A percentile compares a stretch with the other conserved stretches of the same genome.
phyloP scores from a whole-genome alignment of 345 rosid genomes.

The Trapa bicornis region DNA sequence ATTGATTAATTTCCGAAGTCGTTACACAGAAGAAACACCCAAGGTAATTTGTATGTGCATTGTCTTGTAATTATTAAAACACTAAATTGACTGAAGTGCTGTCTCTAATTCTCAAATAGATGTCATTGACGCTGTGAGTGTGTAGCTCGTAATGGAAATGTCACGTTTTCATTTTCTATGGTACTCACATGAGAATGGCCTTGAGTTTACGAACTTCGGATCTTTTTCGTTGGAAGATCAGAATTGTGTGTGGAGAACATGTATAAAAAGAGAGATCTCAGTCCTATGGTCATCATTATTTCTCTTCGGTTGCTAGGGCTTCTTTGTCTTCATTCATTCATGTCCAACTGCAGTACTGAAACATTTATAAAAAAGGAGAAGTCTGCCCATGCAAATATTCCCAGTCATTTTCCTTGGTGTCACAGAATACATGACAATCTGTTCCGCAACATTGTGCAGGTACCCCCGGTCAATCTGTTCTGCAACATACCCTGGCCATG shows the following conservation, averaged over 20 bases:
- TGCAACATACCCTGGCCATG: not conserved
- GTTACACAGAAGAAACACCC: not conserved
- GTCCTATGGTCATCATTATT: not conserved
- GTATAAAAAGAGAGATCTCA: not conserved
- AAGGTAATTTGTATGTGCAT: not conserved
- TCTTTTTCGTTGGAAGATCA: too few relatives aligned
- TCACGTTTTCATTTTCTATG: not conserved
- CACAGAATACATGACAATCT: not conserved
- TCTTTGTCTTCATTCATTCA: too few relatives aligned
- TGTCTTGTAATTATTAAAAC: not conserved
- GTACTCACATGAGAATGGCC: not conserved
- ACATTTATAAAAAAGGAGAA: not conserved
- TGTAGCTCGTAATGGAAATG: not conserved
- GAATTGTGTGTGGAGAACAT: not conserved
- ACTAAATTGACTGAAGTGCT: not conserved
- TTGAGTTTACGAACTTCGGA: not conserved
- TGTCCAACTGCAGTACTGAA: not conserved
- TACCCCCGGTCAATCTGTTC: not conserved
- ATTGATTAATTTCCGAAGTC: not conserved
- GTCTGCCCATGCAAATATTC: not conserved
- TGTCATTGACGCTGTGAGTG: not conserved
- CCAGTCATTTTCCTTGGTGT: not conserved
- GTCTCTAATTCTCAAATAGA: not conserved
- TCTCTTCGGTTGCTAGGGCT: not conserved
- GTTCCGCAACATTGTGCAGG: not conserved